These are phyloP conservation scores for Colletotrichum brevisporum DNA, from an alignment of 2,329 filamentous ascomycete species.

Conservation along the genomic window DNA sequence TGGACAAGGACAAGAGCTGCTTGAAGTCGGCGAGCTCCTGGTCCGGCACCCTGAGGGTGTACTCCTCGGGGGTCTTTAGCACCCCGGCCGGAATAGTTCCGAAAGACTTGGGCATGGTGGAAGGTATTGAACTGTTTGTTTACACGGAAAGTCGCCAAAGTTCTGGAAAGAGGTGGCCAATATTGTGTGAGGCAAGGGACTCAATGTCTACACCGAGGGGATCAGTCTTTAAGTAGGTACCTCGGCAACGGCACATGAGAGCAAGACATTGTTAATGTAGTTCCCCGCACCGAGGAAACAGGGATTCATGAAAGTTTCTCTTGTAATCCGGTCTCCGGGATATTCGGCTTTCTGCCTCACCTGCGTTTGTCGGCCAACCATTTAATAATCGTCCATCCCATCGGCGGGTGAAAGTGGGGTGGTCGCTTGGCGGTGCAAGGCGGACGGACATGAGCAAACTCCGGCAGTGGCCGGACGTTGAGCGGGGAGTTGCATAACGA, in stretches of 20 bases:
- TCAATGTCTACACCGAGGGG: neutral
- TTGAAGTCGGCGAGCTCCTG: slow-evolving; percentile 60
- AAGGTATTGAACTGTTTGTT: too few species aligned
- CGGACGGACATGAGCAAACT: slow-evolving; percentile 10
- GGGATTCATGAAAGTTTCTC: neutral
- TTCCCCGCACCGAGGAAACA: neutral
- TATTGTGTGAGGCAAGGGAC: too few species aligned
- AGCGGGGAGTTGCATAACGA: slow-evolving; percentile 9
- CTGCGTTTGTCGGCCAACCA: neutral
- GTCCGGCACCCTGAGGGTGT: slow-evolving; percentile 58
- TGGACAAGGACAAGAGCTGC: slow-evolving; percentile 61
- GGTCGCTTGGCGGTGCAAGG: slow-evolving; percentile 7
- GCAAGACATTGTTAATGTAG: neutral
- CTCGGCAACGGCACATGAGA: neutral
- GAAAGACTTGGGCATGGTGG: slow-evolving; percentile 24
- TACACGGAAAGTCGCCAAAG: too few species aligned
- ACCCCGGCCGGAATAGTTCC: slow-evolving; percentile 21
- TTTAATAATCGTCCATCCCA: slow-evolving; percentile 3
- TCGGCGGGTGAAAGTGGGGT: slow-evolving; percentile 10
- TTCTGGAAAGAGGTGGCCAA: too few species aligned
- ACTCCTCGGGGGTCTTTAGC: slow-evolving; percentile 45
- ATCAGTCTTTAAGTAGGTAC: neutral
- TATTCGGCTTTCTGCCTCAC: neutral
- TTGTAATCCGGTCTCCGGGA: neutral
- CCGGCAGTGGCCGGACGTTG: slow-evolving; percentile 2